Base-by-base conservation (phyloP, 148 eudicot genomes). In the Vaccinium vitisidaea region DNA sequence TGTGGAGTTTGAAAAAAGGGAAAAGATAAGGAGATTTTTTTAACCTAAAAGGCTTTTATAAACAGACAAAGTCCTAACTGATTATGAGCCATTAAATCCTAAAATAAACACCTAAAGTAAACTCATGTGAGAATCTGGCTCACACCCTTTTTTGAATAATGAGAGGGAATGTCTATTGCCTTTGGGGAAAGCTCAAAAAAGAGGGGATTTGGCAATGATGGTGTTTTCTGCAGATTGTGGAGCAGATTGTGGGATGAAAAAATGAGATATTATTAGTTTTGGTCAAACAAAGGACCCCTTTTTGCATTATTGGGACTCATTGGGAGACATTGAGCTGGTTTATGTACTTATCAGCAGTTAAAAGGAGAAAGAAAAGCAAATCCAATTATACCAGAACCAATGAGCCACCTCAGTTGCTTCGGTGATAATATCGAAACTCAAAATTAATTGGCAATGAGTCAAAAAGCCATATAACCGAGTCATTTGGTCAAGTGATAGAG, bases 161-260 rank as follows among this genome's bases (percentile, higher is more conserved):
- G 63, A 84, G 79, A 84, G 82, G 88, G 89, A 61, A 87, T 85
- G 87, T 87, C 77, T 83, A 59, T 84, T 80, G 84, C 83, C 88
- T 88, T 90, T 87, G 23, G 76, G 80, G 55, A 90, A 88, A 90
- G 90, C 88, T 83, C 75, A 71, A 58, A 69, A 77, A 77, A 81
- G 65, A 25, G 48, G 71, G 77, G 81, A 52, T 30, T 70, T 5
- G 86, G 77, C 86, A 85, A 87, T 80, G 83, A 88, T 89, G 84
- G 77, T 86, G 77, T 80, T 85, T 84, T 79, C 77, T 82, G 75
- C 84, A 82, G 84, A 84, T 86, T 82, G 85, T 19, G 59, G 23
- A 50, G 39, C 80, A 61, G 53, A 83, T 77, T 81, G 80, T 19
- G 77, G 52, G 30, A 82, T 23, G 81, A 32, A 59, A 77, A 82